Evolutionary conservation across 2,329 filamentous ascomycete species (phyloP).

Genomic region (Acrocalymma vagum): DNA sequence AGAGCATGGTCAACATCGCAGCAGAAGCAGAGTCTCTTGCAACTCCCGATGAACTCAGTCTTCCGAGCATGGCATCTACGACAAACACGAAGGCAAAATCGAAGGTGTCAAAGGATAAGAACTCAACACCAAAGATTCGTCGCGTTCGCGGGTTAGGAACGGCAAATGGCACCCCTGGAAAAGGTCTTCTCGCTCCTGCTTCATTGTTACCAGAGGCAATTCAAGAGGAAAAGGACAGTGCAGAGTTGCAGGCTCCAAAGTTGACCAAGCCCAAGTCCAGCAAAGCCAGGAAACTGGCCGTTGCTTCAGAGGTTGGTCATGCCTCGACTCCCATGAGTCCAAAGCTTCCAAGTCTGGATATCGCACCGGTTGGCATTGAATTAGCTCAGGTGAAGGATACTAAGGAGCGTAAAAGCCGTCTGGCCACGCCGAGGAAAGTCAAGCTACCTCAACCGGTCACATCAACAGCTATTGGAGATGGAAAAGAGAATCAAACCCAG

Average conservation of each 20-base stretch:
- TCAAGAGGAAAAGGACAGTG: conserved; percentile 30
- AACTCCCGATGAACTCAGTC: conserved; percentile 42
- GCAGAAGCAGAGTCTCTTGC: conserved; percentile 41
- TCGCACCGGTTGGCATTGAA: conserved; percentile 31
- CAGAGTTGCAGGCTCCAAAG: conserved; percentile 7
- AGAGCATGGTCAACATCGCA: conserved; percentile 31
- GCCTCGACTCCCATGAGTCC: conserved; percentile 12
- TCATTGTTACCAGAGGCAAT: conserved; percentile 39
- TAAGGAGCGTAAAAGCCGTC: conserved; percentile 39
- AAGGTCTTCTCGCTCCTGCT: conserved; percentile 39
- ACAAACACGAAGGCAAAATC: conserved; percentile 30
- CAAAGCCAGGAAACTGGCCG: conserved; percentile 31
- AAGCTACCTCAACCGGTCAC: conserved; percentile 37
- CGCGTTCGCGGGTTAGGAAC: conserved; percentile 42
- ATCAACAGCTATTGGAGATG: conserved; percentile 7
- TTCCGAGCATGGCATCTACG: conserved; percentile 21
- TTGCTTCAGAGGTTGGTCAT: conserved; percentile 18
- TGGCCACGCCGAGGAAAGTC: conserved; percentile 45
- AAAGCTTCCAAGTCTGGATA: conserved; percentile 28
- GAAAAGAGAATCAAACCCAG: conserved; percentile 37
- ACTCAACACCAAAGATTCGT: conserved; percentile 42
- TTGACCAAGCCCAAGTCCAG: conserved; percentile 26
- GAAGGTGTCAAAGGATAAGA: conserved; percentile 32
- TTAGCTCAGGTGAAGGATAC: conserved; percentile 6
- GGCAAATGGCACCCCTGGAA: conserved; percentile 48